A percentile compares a stretch with the other conserved stretches of the same genome.
These are phyloP conservation scores for Onygenales sp. DNA, from an alignment of 2,329 filamentous ascomycete genomes.

Conservation along the genomic window DNA sequence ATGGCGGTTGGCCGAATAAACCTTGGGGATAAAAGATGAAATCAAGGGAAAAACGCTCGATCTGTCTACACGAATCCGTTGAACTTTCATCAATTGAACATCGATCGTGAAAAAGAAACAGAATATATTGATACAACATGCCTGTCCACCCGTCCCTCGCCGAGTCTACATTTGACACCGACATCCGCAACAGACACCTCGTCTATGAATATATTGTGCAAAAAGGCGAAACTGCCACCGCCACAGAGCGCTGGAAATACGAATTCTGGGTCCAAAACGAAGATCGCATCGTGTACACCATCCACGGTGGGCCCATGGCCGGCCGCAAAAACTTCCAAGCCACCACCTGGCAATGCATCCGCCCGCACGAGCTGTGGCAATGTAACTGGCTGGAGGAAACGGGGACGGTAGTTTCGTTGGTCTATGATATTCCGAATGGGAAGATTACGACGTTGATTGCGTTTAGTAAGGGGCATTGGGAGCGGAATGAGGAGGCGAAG, in stretches of 20 bases:
- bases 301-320: slow-evolving; percentile 52
- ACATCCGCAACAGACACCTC: slow-evolving; percentile 45
- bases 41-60: no score
- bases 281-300: slow-evolving; percentile 47
- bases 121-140: no score
- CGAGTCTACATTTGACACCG: slow-evolving; percentile 33
- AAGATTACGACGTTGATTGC: slow-evolving; percentile 44
- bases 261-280: slow-evolving; percentile 53
- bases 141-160: no score
- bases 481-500: slow-evolving; percentile 40
- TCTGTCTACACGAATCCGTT: no score
- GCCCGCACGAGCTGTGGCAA: slow-evolving; percentile 50
- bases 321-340: slow-evolving; percentile 46
- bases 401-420: slow-evolving; percentile 46
- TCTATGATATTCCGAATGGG: slow-evolving; percentile 44
- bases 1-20: no score
- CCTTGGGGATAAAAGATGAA: no score
- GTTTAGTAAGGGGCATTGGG: slow-evolving; percentile 50
- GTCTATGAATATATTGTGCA: slow-evolving; percentile 49
- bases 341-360: slow-evolving; percentile 48
- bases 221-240: slow-evolving; percentile 33
- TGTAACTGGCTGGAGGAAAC: slow-evolving; percentile 54
- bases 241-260: slow-evolving; percentile 50
- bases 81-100: no score
- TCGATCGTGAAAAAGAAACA: no score